Base-by-base conservation (phyloP, 257 asterid genomes). In the Osmanthus fragrans region DNA sequence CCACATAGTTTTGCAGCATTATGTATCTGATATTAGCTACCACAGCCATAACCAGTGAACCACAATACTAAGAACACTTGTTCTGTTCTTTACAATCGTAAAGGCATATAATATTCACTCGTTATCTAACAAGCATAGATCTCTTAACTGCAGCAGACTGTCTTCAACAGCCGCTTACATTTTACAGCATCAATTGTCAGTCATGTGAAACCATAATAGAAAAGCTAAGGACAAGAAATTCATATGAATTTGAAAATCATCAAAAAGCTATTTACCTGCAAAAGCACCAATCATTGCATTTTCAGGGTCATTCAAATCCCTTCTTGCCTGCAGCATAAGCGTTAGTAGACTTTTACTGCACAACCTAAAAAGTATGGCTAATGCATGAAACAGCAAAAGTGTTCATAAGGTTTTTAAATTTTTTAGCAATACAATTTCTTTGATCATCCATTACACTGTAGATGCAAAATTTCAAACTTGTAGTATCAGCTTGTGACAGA, bases 211-310 rank as follows among this genome's bases (percentile, higher is more conserved):
- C 60, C 29, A 37, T 30, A n/a, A 19, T 36, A 66, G 45, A 72
- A 63, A 75, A 3, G 23, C 2, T 18, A 15, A 19, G 45, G 63
- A 12, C 70, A 77, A 68, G 42, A 30, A 19, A 3, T 8, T n/a
- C 37, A 60, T 19, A 19, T 8, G 13, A 74, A 29, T 29, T 42
- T n/a, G 18, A 72, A 65, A 60, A 65, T 23, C 71, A 56, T 27
- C 10, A 25, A 54, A 68, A 64, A 54, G 10, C 66, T 11, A 37
- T 47, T 56, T 87, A 90, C 96, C 96, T 39, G 96, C 91, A 89
- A 90, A 82, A 49, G 96, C 96, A 72, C 94, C 94, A 73, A 89
- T 85, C 60, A 90, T 77, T 60, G 96, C 96, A 84, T 82, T 89
- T 82, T 90, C 96, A 33, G 89, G 75, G 81, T 84, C 96, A 65